These are phyloP conservation scores for Ogataea corticis DNA, from an alignment of 805 yeast species.

Conservation along the genomic window DNA sequence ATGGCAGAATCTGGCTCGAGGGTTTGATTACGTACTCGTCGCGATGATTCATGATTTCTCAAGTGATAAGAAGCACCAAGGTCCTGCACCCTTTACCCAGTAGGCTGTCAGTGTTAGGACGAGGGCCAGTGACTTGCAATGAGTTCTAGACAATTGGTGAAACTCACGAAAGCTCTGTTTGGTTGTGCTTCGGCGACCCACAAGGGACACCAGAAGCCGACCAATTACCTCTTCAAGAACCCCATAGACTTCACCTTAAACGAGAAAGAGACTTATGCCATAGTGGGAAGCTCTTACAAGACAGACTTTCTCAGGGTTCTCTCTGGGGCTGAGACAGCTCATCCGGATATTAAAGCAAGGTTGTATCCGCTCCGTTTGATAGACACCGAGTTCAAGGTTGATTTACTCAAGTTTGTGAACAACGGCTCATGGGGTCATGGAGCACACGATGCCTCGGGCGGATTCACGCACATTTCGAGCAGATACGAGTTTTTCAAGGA, in stretches of 20 bases:
- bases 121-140: background rate
- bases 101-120: too few relatives aligned
- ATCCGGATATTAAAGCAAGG: slow-evolving; percentile 51
- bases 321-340: slow-evolving; percentile 54
- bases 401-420: slow-evolving; percentile 39
- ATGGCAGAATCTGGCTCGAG: too few relatives aligned
- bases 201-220: background rate
- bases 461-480: slow-evolving; percentile 76
- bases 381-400: slow-evolving; percentile 44
- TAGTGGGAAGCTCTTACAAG: slow-evolving; percentile 53
- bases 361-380: slow-evolving; percentile 52
- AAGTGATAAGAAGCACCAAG: background rate
- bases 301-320: slow-evolving; percentile 53
- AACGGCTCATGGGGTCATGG: slow-evolving; percentile 37
- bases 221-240: slow-evolving; percentile 34
- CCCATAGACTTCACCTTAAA: slow-evolving; percentile 44
- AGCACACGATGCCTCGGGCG: slow-evolving; percentile 42
- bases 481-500: slow-evolving; percentile 87
- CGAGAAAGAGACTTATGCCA: slow-evolving; percentile 49
- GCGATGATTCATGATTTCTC: too few relatives aligned
- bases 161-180: slow-evolving; percentile 1
- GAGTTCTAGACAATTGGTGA: background rate
- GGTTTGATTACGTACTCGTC: too few relatives aligned
- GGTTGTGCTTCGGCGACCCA: background rate
- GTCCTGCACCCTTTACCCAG: too few relatives aligned